These are phyloP conservation scores for Cercospora berteroae DNA, from an alignment of 2,329 filamentous ascomycete genomes.

Conservation along the genomic window DNA sequence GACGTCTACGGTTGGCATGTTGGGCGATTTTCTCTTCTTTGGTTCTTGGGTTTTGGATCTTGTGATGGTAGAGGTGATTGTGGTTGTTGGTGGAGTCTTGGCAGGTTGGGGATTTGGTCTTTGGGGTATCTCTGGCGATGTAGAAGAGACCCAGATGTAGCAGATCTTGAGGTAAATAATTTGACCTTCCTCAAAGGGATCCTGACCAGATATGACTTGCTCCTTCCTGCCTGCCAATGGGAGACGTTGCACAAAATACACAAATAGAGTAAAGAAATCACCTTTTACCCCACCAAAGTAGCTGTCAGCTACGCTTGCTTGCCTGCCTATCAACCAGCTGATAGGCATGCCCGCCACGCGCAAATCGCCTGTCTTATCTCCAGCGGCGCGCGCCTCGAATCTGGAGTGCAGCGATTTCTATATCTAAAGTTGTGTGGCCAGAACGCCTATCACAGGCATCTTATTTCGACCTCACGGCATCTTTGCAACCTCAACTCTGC, in stretches of 20 bases:
- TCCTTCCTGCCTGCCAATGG: background rate
- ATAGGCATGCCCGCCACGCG: conserved; percentile 9
- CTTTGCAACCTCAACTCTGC: background rate
- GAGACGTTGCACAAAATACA: background rate
- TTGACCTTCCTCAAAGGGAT: background rate
- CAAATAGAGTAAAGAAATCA: background rate
- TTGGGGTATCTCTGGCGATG: background rate
- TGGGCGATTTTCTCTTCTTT: conserved; percentile 7
- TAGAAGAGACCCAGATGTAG: background rate
- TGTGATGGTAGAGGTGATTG: background rate
- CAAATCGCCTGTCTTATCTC: conserved; percentile 14
- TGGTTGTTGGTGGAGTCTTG: conserved; percentile 1
- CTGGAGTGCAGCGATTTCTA: conserved; percentile 10
- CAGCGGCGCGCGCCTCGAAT: background rate
- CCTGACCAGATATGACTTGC: background rate
- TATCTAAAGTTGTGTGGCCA: conserved; percentile 7
- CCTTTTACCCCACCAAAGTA: conserved; percentile 10
- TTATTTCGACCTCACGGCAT: conserved; percentile 20
- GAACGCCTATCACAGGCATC: conserved; percentile 13
- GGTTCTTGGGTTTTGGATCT: background rate
- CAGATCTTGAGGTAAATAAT: background rate
- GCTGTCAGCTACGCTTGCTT: conserved; percentile 9
- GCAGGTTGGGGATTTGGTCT: background rate
- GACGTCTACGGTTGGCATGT: conserved; percentile 53
- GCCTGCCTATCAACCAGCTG: conserved; percentile 15